Conservation (phyloP, 176 grass and related monocot species). For the Microstegium vimineum region DNA sequence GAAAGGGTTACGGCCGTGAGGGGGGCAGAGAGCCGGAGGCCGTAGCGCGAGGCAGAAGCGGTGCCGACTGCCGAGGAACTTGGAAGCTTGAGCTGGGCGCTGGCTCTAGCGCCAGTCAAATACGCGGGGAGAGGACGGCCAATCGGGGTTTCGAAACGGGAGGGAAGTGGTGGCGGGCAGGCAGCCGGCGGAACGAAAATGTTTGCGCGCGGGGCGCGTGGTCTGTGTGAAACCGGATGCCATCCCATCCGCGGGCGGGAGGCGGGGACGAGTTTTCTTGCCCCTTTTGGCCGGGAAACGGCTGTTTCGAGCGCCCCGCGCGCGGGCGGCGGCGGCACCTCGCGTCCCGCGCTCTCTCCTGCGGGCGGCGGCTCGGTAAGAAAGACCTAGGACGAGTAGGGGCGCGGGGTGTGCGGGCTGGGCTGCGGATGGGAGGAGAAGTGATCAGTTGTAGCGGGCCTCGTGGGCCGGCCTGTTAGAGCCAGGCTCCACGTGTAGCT, state of each 20-base stretch:
- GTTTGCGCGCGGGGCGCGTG: neutral
- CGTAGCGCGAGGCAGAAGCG: neutral
- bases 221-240: neutral
- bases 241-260: neutral
- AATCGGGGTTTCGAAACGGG: neutral
- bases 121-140: neutral
- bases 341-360: neutral
- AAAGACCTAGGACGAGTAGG: neutral
- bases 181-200: slow-evolving; percentile 20
- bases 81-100: neutral
- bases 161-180: neutral
- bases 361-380: neutral
- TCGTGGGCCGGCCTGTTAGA: neutral
- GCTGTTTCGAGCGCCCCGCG: neutral
- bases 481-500: neutral
- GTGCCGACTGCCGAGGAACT: neutral
- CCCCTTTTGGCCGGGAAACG: neutral
- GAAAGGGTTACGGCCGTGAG: neutral
- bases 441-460: neutral
- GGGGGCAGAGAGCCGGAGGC: neutral
- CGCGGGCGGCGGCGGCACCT: neutral
- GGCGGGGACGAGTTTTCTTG: neutral
- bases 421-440: neutral
- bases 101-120: slow-evolving; percentile 10
- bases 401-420: neutral